Base-by-base conservation (phyloP, 768 basidiomycete genomes). In the Gymnopilus dilepis region DNA sequence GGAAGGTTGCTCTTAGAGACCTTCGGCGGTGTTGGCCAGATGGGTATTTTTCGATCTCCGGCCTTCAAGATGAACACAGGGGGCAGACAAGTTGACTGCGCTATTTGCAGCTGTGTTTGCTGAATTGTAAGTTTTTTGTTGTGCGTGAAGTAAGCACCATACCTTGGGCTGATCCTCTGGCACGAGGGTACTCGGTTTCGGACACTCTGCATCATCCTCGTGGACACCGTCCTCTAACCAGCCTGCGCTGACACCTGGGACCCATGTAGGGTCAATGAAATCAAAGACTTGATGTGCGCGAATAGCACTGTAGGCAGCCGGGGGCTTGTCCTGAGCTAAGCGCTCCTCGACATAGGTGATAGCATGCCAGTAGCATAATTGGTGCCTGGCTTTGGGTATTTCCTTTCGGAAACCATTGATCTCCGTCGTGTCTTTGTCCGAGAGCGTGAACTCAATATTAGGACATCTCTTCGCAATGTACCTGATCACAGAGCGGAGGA, bases 341-440 rank as follows among this genome's bases (percentile, higher is more conserved):
- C 66, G 61, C 33, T 64, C 50, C 22, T 72, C 69, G 11, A 74
- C 21, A 13, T 72, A 70, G 2, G 45, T 58, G 22, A 74, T 63
- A 1, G 58, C 67, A 52, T 76, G 75, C 75, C 75, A 76, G 38
- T 73, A 71, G 59, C 74, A 76, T 0, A 76, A 53, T 59, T 74
- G 75, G 30, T 75, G 70, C 50, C 74, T 74, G 3, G 70, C 67
- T 6, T 52, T 3, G 1, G 69, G 64, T 24, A 67, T 68, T 2
- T 62, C 56, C 1, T 31, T 61, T 0, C 54, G 45, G 53, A 73
- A 65, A 0, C 70, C 68, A 42, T 67, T 67, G 50, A 77, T 75
- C 48, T 77, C 75, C 0, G 72, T 41, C 31, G 42, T 37, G 21
- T 75, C 71, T 56, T 76, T 76, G 61, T 77, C 73, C 0, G 70